Base-by-base conservation (phyloP, 2,329 filamentous ascomycete genomes). In the Calonectria honghensis region DNA sequence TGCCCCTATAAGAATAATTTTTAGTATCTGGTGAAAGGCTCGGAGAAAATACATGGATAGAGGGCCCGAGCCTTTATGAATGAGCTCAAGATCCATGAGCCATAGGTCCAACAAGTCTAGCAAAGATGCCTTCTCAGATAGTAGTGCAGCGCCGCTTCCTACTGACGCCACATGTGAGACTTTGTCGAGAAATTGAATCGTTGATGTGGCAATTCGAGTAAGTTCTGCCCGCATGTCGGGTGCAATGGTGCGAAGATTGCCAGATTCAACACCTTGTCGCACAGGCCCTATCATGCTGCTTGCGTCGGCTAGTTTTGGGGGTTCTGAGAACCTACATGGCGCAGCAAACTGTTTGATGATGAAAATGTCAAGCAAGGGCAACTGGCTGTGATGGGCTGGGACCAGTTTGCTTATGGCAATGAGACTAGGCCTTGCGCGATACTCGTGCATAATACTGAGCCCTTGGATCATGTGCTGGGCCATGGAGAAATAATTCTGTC, bases 381-480 rank as follows among this genome's bases (percentile, higher is more conserved):
- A 77, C 31, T 80, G 78, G 6, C 61, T 75, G 74, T 83, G 79
- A 7, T 81, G 68, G 76, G 84, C 83, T 72, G 84, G 82, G 48
- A 83, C 73, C 13, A 87, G 75, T 67, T 76, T 77, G 51, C 81
- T 72, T 11, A 73, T 32, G 0, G 73, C 75, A 50, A 76, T 70
- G 66, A 87, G 66, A 68, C 51, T 37, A 74, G 86, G 85, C 69
- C 86, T 83, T 74, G 83, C 84, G 18, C 82, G 83, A 66, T 85
- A 82, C 76, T 88, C 83, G 74, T 81, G 84, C 83, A 88, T 85
- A 76, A 88, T 88, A n/a, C 79, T 80, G 57, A 88, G 82, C 70
- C 87, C 87, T 69, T 76, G 84, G 76, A 87, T 81, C 29, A 88
- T 84, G 70, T 88, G 87, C 57, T 85, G 84, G 51, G 81, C 84